Conservation (phyloP, 164 flowering plant species). For the Pachysandra terminalis region DNA sequence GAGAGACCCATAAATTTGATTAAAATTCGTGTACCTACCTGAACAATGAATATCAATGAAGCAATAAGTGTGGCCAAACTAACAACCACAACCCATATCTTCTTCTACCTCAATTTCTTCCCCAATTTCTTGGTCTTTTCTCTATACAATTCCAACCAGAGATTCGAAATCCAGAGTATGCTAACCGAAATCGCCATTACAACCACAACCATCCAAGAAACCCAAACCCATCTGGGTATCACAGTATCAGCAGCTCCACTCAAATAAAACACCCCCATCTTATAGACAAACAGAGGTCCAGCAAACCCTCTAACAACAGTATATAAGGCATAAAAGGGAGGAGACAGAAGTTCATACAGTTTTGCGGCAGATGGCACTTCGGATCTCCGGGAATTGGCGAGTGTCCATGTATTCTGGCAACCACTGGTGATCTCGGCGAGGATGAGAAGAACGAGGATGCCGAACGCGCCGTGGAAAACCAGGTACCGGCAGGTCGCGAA, state of each 20-base stretch:
- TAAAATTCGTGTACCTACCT: too few relatives aligned
- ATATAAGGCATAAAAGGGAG: conserved; percentile 63
- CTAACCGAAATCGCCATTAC: too few relatives aligned
- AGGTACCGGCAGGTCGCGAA: conserved; percentile 54
- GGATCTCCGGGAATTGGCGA: conserved; percentile 44
- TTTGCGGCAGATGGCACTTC: conserved; percentile 44
- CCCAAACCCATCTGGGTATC: conserved; percentile 66
- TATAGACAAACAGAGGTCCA: conserved; percentile 65
- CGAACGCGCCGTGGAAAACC: conserved; percentile 54
- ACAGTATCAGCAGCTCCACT: conserved; percentile 51
- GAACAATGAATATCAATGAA: too few relatives aligned
- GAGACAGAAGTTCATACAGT: conserved; percentile 46
- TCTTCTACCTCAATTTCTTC: too few relatives aligned
- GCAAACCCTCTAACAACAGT: conserved; percentile 9
- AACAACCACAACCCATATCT: too few relatives aligned
- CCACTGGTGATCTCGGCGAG: too few relatives aligned
- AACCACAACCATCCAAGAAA: too few relatives aligned
- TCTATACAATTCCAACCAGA: neutral
- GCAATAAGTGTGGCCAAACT: too few relatives aligned
- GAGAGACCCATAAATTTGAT: too few relatives aligned
- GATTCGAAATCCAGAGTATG: too few relatives aligned
- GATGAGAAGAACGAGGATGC: too few relatives aligned
- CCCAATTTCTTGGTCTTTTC: too few relatives aligned
- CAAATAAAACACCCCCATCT: conserved; percentile 54
- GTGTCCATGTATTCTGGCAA: conserved; percentile 63